Base-by-base conservation (phyloP, 192 early-diverging fungal genomes). In the Backusella liffmaniae region DNA sequence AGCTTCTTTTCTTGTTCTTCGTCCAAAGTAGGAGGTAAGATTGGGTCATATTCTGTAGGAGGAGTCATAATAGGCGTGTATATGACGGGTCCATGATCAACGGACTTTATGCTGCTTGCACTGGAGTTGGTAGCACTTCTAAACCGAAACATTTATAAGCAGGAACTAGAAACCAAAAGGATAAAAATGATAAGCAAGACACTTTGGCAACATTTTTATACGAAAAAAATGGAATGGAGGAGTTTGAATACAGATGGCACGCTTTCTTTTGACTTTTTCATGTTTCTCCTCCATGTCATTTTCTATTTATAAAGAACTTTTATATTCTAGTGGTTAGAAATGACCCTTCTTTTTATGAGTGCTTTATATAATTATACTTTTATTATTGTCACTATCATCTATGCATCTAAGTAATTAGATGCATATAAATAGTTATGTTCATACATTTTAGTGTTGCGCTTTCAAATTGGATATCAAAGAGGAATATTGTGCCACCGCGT, bases 1-100 rank as follows among this genome's bases (percentile, higher is more conserved):
- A 76, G 51, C 29, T 76, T 81, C 30, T 9, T 36, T 15, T 68
- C 65, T 35, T 81, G 75, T 1, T 34, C 32, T 15, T 67, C 75
- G 66, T 72, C 67, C 70, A 81, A 56, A 13, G 72, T 7, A 23
- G 73, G 39, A 36, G 70, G 32, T 26, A 23, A 6, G 15, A 75
- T 46, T 16, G 73, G 73, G 4, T 62, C 44, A 32, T 75, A 75
- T 23, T 62, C 66, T 29, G 37, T 21, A 12, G 67, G 73, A 49
- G 68, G 73, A 51, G 49, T 67, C 68, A 75, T 34, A 21, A 32
- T 35, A 59, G 78, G n/a, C 41, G 41, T 49, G 49, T 39, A 12
- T 9, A 67, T 70, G 26, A 72, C 71, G n/a, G 77, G 77, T n/a
- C 66, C 66, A 16, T 36, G 16, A 41, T 70, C 73, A 30, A 30